Base-by-base conservation (phyloP, 176 grass and related monocot species). In the Secale cereale region DNA sequence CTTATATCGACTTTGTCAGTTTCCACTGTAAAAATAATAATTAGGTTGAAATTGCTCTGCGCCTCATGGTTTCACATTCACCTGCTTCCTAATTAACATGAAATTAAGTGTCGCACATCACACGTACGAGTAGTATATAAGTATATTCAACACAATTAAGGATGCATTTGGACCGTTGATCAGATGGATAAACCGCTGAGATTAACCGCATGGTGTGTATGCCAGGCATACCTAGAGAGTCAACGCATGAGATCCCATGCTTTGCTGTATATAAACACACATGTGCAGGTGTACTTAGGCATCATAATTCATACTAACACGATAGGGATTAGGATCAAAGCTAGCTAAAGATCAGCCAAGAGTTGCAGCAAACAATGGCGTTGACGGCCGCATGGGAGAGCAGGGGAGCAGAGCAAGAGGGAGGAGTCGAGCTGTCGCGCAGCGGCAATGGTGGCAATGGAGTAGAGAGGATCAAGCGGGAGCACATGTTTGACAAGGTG, bases 401-500 rank as follows among this genome's bases (percentile, higher is more conserved):
- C 35, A 80, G 10, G 10, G 14, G 3, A 57, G 39, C 4, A 7
- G 27, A 19, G 17, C 30, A 65, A 40, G n/a, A n/a, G n/a, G 14
- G 25, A 12, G 62, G 1, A 65, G 12, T 17, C 10, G 59, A 39
- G 63, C 63, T 27, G 50, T 50, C 26, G 27, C 79, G 50, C 35
- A 19, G 16, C 6, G 54, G 54, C 28, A 54, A 33, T 0, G 64
- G 64, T 19, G 16, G 48, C 48, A 52, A 52, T 8, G 31, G 31
- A 7, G 65, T 33, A 3, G 29, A 32, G 64, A 65, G 27, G 14
- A 66, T 20, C 25, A 17, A 8, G 43, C 16, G 43, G 84, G 97
- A 99, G 85, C 97, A 96, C 88, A 94, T 99, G 94, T 99, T 99
- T 36, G 97, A 99, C 89, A 99, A 99, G 87, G 90, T 94, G 14